Evolutionary conservation across 2,329 filamentous ascomycete genomes (phyloP).

Genomic region (Cryphonectria radicalis): DNA sequence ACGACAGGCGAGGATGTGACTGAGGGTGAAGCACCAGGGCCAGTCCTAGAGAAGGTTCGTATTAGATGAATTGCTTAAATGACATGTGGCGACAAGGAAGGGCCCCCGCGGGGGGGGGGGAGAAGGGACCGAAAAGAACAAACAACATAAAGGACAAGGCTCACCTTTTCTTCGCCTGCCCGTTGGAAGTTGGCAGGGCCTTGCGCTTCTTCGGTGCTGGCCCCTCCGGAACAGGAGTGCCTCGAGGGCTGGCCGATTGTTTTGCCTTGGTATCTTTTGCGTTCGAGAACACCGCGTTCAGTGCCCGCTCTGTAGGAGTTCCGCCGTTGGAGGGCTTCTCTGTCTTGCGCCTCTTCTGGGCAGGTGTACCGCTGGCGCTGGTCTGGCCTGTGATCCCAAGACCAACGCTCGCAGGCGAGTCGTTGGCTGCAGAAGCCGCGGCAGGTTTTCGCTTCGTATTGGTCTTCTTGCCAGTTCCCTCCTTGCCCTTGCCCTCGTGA

Average conservation of each 20-base stretch:
- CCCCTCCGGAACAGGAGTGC: constrained; percentile 68
- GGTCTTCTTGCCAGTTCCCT: constrained; percentile 63
- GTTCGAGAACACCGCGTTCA: constrained; percentile 59
- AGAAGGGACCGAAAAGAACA: background rate
- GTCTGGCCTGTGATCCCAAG: constrained; percentile 67
- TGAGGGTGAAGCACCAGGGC: constrained; percentile 60
- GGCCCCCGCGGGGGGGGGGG: too few relatives aligned
- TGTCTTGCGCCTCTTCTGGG: constrained; percentile 78
- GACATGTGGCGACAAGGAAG: background rate
- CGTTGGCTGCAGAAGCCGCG: constrained; percentile 38
- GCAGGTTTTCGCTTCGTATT: constrained; percentile 68
- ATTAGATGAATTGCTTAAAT: constrained; percentile 34
- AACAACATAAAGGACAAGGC: constrained; percentile 29
- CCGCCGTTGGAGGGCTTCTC: constrained; percentile 65
- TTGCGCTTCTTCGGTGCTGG: constrained; percentile 69
- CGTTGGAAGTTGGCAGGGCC: constrained; percentile 66
- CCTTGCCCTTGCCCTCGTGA: constrained; percentile 53
- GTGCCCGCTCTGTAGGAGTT: constrained; percentile 67
- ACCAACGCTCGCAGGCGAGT: constrained; percentile 50
- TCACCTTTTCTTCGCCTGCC: constrained; percentile 79
- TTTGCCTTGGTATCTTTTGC: constrained; percentile 59
- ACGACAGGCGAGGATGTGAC: constrained; percentile 77
- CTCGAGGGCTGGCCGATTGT: constrained; percentile 65
- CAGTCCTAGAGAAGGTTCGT: constrained; percentile 34
- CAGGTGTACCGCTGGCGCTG: constrained; percentile 54